Conservation (phyloP, 768 basidiomycete species). For the Leucosporidium scottii region DNA sequence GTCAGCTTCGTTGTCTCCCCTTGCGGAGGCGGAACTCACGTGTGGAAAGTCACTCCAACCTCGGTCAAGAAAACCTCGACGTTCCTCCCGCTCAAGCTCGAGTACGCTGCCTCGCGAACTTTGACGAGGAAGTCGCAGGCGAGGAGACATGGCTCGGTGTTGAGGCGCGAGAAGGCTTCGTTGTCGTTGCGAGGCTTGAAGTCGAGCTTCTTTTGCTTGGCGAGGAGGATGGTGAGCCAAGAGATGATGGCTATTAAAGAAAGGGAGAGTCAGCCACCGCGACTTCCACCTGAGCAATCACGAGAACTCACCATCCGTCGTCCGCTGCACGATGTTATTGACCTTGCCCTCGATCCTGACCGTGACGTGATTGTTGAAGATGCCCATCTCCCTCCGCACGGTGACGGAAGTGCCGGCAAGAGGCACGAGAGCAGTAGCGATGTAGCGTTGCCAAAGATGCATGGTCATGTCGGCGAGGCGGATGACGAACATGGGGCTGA, state of each 20-base stretch:
- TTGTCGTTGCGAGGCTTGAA: constrained; percentile 97
- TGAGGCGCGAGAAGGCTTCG: constrained; percentile 83
- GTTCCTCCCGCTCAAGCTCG: constrained; percentile 84
- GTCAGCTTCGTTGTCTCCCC: background rate
- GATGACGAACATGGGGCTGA: constrained; percentile 61
- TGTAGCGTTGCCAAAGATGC: constrained; percentile 95
- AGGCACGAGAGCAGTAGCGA: constrained; percentile 80
- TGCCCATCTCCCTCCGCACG: constrained; percentile 80
- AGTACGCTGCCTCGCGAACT: constrained; percentile 65
- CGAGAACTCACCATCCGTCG: constrained; percentile 75
- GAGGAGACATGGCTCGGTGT: constrained; percentile 81
- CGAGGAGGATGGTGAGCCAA: constrained; percentile 68
- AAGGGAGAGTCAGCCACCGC: too few relatives aligned
- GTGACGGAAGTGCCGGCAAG: constrained; percentile 71
- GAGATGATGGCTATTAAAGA: constrained; percentile 66
- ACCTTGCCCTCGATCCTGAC: constrained; percentile 75
- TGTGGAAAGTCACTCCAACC: constrained; percentile 88
- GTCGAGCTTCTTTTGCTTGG: constrained; percentile 90
- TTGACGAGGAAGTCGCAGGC: constrained; percentile 80
- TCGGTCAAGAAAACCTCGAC: constrained; percentile 85
- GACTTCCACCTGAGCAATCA: too few relatives aligned
- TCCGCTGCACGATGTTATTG: constrained; percentile 69
- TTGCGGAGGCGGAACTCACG: constrained; percentile 45
- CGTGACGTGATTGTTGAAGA: constrained; percentile 82
- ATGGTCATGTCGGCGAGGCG: constrained; percentile 74